Evolutionary conservation across 352 stramenopile genomes (phyloP).

Genomic region (Phytophthora colocasiae): DNA sequence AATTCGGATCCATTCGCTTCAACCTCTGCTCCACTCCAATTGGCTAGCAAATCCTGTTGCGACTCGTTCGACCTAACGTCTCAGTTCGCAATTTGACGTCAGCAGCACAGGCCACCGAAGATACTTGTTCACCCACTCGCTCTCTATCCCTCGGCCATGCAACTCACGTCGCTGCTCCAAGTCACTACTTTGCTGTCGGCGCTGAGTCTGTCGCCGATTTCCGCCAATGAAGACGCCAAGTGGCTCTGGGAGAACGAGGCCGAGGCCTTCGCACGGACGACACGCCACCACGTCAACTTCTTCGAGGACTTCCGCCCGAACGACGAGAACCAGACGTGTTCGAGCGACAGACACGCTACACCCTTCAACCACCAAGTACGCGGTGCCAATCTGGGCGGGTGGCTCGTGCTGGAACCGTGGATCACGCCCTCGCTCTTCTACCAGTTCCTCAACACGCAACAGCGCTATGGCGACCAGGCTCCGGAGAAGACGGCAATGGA

Average conservation of each 20-base stretch:
- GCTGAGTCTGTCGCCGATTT: not conserved
- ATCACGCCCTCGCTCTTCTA: constrained; percentile 41
- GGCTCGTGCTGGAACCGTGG: constrained; percentile 35
- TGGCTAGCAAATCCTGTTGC: too few species aligned
- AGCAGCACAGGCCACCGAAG: constrained; percentile 3
- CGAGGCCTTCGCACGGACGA: constrained; percentile 43
- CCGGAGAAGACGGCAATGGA: constrained; percentile 91
- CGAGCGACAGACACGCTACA: constrained; percentile 33
- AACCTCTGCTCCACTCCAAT: too few species aligned
- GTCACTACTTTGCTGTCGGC: constrained; percentile 7
- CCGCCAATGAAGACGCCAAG: constrained; percentile 34
- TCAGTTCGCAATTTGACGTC: constrained; percentile 29
- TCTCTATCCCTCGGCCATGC: constrained; percentile 8
- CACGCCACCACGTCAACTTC: constrained; percentile 31
- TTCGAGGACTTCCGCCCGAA: constrained; percentile 66
- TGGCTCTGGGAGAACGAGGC: constrained; percentile 70
- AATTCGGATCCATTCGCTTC: too few species aligned
- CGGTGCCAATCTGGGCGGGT: constrained; percentile 34
- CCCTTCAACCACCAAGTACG: constrained; percentile 35
- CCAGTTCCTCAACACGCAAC: constrained; percentile 61
- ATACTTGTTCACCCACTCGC: not conserved
- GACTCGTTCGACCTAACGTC: not conserved
- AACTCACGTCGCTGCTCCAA: constrained; percentile 11
- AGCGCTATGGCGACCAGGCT: constrained; percentile 75
- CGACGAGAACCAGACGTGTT: constrained; percentile 36